phyloP scores from a whole-genome alignment of 2,329 filamentous ascomycete species.

The Penicillium italicum region DNA sequence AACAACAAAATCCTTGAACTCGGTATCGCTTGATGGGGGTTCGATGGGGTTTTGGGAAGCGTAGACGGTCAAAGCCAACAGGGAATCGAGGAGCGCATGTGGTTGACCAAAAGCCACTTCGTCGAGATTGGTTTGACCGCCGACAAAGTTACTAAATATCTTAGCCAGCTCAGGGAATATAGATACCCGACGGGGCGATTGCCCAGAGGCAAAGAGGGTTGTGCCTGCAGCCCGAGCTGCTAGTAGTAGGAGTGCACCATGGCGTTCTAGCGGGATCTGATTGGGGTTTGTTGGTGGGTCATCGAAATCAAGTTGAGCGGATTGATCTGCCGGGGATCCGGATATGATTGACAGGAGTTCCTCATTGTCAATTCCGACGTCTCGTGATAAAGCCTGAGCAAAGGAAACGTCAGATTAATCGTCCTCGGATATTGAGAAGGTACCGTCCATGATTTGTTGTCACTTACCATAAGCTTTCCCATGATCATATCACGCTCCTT shows the following conservation, averaged over 20 bases:
- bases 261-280: slow-evolving; percentile 55
- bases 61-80: slow-evolving; percentile 52
- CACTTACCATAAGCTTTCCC: slow-evolving; percentile 52
- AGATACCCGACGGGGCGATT: slow-evolving; percentile 37
- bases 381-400: slow-evolving; percentile 50
- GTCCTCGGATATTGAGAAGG: not conserved
- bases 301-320: slow-evolving; percentile 49
- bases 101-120: slow-evolving; percentile 45
- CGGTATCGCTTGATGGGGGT: slow-evolving; percentile 47
- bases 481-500: slow-evolving; percentile 54
- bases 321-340: slow-evolving; percentile 40
- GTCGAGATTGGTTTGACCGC: slow-evolving; percentile 38
- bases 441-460: not conserved
- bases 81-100: slow-evolving; percentile 53
- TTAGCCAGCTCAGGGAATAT: slow-evolving; percentile 54
- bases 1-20: slow-evolving; percentile 53
- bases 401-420: not conserved
- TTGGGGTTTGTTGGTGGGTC: slow-evolving; percentile 51
- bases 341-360: slow-evolving; percentile 48
- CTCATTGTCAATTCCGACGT: slow-evolving; percentile 50
- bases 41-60: slow-evolving; percentile 47
- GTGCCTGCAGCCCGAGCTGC: slow-evolving; percentile 51
- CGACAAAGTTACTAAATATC: slow-evolving; percentile 52
- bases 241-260: slow-evolving; percentile 54
- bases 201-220: slow-evolving; percentile 47